Percentiles rank a stretch among this genome's conserved stretches.
Evolutionary conservation across 1,284 basidiomycete species (phyloP).

Genomic region (Puccinia hordei): DNA sequence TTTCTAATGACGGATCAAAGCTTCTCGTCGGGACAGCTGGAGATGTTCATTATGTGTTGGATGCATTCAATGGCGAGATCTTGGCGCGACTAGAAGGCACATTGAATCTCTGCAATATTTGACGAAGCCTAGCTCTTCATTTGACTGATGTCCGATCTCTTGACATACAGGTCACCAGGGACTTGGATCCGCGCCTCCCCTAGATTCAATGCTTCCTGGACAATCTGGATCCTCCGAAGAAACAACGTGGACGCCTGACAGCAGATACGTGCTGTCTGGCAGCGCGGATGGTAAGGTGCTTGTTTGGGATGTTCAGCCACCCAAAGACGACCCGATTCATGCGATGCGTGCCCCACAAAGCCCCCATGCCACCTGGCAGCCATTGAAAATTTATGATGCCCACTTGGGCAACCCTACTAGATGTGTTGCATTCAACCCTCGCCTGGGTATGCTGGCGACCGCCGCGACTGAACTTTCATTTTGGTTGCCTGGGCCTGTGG

Average conservation of each 20-base stretch:
- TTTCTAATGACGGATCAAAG: slow-evolving; percentile 85
- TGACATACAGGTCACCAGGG: slow-evolving; percentile 39
- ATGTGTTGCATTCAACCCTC: slow-evolving; percentile 83
- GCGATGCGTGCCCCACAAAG: slow-evolving; percentile 54
- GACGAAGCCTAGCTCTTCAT: neutral
- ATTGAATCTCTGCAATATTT: neutral
- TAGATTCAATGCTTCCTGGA: slow-evolving; percentile 42
- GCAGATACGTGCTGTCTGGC: slow-evolving; percentile 73
- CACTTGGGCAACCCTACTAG: slow-evolving; percentile 71
- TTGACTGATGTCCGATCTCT: slow-evolving; percentile 62
- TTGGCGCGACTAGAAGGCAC: slow-evolving; percentile 77
- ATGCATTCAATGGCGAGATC: slow-evolving; percentile 79
- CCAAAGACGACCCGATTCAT: slow-evolving; percentile 45
- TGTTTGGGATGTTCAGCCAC: slow-evolving; percentile 50
- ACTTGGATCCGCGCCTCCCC: slow-evolving; percentile 62
- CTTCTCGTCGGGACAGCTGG: slow-evolving; percentile 90
- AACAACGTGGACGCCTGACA: slow-evolving; percentile 87
- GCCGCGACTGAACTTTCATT: slow-evolving; percentile 76
- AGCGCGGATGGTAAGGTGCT: slow-evolving; percentile 40
- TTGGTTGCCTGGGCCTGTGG: slow-evolving; percentile 37
- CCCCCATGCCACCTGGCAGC: slow-evolving; percentile 63
- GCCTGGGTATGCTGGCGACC: slow-evolving; percentile 80
- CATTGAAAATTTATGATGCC: slow-evolving; percentile 69
- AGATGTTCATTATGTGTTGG: slow-evolving; percentile 86
- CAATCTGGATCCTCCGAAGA: slow-evolving; percentile 65